These are phyloP conservation scores for Corylus americana DNA, from an alignment of 306 rosid genomes.

Conservation along the genomic window DNA sequence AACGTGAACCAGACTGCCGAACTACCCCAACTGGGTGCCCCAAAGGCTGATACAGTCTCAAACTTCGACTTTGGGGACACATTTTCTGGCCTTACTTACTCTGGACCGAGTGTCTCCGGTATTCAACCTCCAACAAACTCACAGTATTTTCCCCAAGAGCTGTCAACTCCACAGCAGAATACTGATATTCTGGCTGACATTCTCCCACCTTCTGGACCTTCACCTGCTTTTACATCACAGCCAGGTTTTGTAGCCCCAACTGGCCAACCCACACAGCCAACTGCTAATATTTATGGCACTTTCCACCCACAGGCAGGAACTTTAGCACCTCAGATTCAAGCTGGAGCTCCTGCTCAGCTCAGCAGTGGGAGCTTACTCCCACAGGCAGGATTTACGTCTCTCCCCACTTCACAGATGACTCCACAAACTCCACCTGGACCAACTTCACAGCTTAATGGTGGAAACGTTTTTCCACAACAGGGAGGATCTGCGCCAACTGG, in stretches of 20 bases:
- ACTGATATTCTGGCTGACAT: constrained; percentile 74
- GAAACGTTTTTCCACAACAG: constrained; percentile 52
- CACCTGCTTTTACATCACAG: constrained; percentile 45
- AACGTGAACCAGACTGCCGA: constrained; percentile 34
- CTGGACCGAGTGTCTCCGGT: constrained; percentile 35
- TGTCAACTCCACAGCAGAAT: constrained; percentile 46
- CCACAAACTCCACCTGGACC: constrained; percentile 59
- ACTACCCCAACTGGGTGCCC: constrained; percentile 39
- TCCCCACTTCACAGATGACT: constrained; percentile 47
- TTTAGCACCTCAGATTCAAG: constrained; percentile 52
- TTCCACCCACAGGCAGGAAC: constrained; percentile 54
- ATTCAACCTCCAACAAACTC: constrained; percentile 45
- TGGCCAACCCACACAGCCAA: constrained; percentile 52
- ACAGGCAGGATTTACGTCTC: constrained; percentile 49
- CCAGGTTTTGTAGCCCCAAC: constrained; percentile 43
- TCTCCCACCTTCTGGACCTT: constrained; percentile 68
- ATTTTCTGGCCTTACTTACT: constrained; percentile 57
- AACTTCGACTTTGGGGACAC: constrained; percentile 59
- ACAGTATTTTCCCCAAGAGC: constrained; percentile 46
- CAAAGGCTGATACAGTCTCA: constrained; percentile 44
- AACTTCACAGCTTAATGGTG: constrained; percentile 36
- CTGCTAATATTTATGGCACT: constrained; percentile 47
- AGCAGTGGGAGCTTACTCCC: constrained; percentile 50
- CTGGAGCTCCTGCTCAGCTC: constrained; percentile 54
- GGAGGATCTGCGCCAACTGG: constrained; percentile 45